Conservation (phyloP, 371 early-diverging fungal genomes). For the Phascolomyces articulosus region DNA sequence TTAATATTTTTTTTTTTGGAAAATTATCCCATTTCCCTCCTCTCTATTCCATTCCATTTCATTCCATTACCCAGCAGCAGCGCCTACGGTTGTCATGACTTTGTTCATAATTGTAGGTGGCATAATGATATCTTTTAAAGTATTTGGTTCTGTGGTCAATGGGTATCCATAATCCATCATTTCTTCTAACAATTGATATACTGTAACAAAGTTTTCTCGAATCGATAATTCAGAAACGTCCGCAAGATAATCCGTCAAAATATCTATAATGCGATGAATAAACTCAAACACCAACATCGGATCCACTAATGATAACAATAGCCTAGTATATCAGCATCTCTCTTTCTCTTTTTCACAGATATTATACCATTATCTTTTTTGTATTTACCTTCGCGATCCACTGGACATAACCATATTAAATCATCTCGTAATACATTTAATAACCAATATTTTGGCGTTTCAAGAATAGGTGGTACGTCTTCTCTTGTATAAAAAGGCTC, state of each 20-base stretch:
- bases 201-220: constrained; percentile 92
- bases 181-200: constrained; percentile 92
- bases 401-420: constrained; percentile 75
- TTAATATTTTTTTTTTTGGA: too few species aligned
- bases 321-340: too few species aligned
- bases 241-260: constrained; percentile 82
- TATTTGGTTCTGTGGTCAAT: constrained; percentile 84
- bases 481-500: constrained; percentile 57
- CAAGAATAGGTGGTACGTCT: constrained; percentile 70
- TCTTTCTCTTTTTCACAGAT: background rate
- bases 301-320: constrained; percentile 39
- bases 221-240: constrained; percentile 79
- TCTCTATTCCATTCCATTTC: too few species aligned
- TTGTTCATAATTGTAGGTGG: constrained; percentile 86
- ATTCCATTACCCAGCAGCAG: constrained; percentile 66
- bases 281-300: constrained; percentile 87
- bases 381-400: constrained; percentile 79
- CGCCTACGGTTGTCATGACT: constrained; percentile 85
- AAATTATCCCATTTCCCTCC: too few species aligned
- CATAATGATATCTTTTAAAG: constrained; percentile 84
- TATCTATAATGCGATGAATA: constrained; percentile 81
- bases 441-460: constrained; percentile 69
- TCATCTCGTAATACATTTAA: constrained; percentile 70
- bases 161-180: constrained; percentile 93
- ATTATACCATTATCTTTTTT: too few species aligned